These are phyloP conservation scores for Takakia lepidozioides DNA, from an alignment of 225 moss, liverwort and hornwort species.

Conservation along the genomic window DNA sequence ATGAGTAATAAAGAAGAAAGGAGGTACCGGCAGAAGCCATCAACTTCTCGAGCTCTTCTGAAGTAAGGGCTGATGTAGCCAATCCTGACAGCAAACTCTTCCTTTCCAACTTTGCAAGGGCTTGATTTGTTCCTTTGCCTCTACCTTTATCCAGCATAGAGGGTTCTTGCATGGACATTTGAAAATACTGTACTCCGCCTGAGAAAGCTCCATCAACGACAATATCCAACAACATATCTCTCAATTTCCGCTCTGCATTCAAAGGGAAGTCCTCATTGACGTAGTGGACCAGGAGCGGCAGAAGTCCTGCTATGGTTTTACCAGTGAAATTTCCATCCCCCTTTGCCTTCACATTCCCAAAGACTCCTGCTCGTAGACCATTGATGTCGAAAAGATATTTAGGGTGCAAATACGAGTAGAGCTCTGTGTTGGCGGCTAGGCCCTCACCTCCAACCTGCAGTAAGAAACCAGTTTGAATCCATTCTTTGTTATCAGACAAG, in stretches of 20 bases:
- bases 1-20: too few relatives aligned
- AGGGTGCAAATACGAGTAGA: slow-evolving; percentile 75
- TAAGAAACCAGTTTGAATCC: too few relatives aligned
- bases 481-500: too few relatives aligned
- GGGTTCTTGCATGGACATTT: slow-evolving; percentile 76
- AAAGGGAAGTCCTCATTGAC: slow-evolving; percentile 93
- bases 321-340: slow-evolving; percentile 50
- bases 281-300: slow-evolving; percentile 85
- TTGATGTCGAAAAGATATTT: slow-evolving; percentile 71
- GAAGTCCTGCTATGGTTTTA: slow-evolving; percentile 63
- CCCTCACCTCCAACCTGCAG: slow-evolving; percentile 80
- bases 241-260: slow-evolving; percentile 79
- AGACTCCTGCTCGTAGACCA: slow-evolving; percentile 40
- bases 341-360: slow-evolving; percentile 72
- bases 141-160: slow-evolving; percentile 41
- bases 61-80: slow-evolving; percentile 65
- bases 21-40: slow-evolving; percentile 61
- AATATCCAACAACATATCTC: slow-evolving; percentile 82
- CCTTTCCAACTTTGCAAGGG: slow-evolving; percentile 48
- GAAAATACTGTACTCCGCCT: slow-evolving; percentile 89
- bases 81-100: slow-evolving; percentile 49
- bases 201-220: slow-evolving; percentile 92
- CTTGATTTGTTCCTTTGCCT: slow-evolving; percentile 64
- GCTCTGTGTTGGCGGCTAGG: slow-evolving; percentile 67
- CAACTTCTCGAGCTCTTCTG: slow-evolving; percentile 71